Conservation (phyloP, 176 grass and related monocot genomes). For the Leersia perrieri region DNA sequence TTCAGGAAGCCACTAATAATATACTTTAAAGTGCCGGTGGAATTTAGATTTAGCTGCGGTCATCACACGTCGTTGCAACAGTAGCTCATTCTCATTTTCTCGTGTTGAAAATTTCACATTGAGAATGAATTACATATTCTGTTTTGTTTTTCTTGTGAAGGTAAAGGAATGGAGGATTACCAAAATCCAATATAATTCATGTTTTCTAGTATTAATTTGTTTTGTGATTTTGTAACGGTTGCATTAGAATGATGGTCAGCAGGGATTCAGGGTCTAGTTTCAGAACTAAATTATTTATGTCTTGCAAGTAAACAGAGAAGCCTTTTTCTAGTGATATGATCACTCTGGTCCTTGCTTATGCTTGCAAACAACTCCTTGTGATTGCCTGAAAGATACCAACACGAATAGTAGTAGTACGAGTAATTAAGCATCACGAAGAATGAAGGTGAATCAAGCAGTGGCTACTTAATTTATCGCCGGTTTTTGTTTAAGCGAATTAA, state of each 20-base stretch:
- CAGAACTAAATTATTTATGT: neutral
- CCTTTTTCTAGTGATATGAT: neutral
- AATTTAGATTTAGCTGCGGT: neutral
- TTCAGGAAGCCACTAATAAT: neutral
- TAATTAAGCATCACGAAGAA: neutral
- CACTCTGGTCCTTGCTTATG: constrained; percentile 26
- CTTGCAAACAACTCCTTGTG: constrained; percentile 43
- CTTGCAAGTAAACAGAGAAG: constrained; percentile 15
- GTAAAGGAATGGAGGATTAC: too few species aligned
- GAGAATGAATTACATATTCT: too few species aligned
- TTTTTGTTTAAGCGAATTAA: neutral
- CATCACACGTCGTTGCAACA: neutral
- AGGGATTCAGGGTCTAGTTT: neutral
- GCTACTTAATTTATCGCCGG: neutral
- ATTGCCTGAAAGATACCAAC: constrained; percentile 24
- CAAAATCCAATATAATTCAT: too few species aligned
- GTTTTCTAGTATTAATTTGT: too few species aligned
- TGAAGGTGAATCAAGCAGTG: neutral
- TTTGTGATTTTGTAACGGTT: neutral
- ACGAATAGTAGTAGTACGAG: neutral
- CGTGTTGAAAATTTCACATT: too few species aligned
- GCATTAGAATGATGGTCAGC: neutral
- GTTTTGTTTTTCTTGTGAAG: too few species aligned
- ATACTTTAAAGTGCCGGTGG: neutral
- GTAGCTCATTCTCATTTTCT: too few species aligned